Evolutionary conservation across 805 yeast genomes (phyloP).

Genomic region (Cyberlindnera misumaiensis): DNA sequence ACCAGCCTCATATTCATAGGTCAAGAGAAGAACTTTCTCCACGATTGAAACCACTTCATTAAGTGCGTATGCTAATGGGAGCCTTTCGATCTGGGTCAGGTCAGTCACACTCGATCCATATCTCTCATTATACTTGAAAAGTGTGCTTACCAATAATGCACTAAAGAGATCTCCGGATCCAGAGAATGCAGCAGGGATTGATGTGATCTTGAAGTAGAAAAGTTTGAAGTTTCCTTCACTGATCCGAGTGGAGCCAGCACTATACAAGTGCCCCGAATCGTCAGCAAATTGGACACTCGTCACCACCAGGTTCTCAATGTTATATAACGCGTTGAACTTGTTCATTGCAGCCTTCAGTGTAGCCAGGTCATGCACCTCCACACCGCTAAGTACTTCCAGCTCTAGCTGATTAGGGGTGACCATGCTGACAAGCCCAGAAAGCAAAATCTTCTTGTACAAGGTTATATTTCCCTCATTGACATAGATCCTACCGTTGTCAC

Average conservation of each 20-base stretch:
- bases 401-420: slow-evolving; percentile 76
- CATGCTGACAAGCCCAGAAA: slow-evolving; percentile 36
- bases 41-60: slow-evolving; percentile 34
- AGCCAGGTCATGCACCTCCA: slow-evolving; percentile 31
- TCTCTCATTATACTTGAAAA: slow-evolving; percentile 25
- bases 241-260: slow-evolving; percentile 25
- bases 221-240: slow-evolving; percentile 1
- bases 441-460: slow-evolving; percentile 41
- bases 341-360: slow-evolving; percentile 33
- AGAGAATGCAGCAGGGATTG: slow-evolving; percentile 54
- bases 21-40: slow-evolving; percentile 34
- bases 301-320: slow-evolving; percentile 46
- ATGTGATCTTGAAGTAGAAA: slow-evolving; percentile 34
- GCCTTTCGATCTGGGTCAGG: background rate
- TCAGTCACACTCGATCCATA: slow-evolving; percentile 7
- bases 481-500: slow-evolving; percentile 81
- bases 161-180: slow-evolving; percentile 75
- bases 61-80: slow-evolving; percentile 28
- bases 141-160: slow-evolving; percentile 49
- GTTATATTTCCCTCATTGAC: slow-evolving; percentile 55
- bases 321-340: slow-evolving; percentile 36
- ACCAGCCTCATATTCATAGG: slow-evolving; percentile 25
- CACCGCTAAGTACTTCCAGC: slow-evolving; percentile 50
- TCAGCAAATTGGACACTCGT: slow-evolving; percentile 42
- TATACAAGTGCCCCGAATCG: slow-evolving; percentile 29